Percentiles rank a stretch among this genome's conserved stretches.
These are phyloP conservation scores for Pestalotiopsis sp. DNA, from an alignment of 2,329 filamentous ascomycete genomes.

Conservation along the genomic window DNA sequence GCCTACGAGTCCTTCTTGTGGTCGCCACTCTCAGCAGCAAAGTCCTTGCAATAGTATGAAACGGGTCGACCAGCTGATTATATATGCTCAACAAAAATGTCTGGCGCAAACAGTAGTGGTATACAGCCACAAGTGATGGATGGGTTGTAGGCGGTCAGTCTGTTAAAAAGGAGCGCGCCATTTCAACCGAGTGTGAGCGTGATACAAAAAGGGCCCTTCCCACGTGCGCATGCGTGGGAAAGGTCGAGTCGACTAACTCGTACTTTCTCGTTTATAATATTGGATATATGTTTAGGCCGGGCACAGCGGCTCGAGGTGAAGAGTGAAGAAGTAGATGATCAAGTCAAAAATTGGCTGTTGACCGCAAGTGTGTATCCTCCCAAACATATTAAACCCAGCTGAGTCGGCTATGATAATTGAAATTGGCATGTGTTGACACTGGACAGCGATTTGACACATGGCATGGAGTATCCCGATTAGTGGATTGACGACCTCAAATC, in stretches of 20 bases:
- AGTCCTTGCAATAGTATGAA: not conserved
- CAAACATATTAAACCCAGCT: not conserved
- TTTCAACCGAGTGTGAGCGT: too few species aligned
- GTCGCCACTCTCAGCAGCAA: not conserved
- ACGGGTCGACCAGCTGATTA: not conserved
- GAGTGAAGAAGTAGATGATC: not conserved
- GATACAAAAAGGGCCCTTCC: not conserved
- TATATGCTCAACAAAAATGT: not conserved
- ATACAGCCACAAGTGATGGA: too few species aligned
- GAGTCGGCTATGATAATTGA: not conserved
- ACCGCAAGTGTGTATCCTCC: not conserved
- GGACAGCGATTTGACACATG: not conserved
- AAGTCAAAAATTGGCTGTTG: not conserved
- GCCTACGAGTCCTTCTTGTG: not conserved
- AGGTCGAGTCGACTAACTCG: too few species aligned
- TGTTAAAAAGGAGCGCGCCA: too few species aligned
- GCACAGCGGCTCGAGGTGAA: not conserved
- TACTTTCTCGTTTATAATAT: too few species aligned
- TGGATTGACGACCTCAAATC: not conserved
- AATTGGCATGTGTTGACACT: not conserved
- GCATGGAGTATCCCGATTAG: constrained; percentile 1
- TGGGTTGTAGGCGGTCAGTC: too few species aligned
- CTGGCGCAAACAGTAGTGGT: not conserved
- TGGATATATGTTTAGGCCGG: too few species aligned
- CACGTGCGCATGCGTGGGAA: not conserved